A percentile compares a stretch with the other conserved stretches of the same genome.
Conservation (phyloP, 345 rosid genomes). For the Brassica cretica region DNA sequence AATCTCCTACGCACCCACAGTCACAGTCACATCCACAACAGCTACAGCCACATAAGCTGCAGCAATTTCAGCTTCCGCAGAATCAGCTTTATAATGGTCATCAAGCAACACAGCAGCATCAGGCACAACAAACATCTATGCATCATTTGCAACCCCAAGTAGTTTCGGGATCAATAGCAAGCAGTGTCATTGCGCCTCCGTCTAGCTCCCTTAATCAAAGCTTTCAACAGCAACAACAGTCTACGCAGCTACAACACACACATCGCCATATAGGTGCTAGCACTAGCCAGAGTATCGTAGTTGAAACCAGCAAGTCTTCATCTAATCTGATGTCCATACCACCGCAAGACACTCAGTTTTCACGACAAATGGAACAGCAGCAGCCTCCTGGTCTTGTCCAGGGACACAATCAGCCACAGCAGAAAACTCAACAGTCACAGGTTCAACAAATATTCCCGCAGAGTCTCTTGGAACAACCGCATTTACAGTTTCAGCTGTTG, state of each 20-base stretch:
- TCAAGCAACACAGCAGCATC: slow-evolving; percentile 31
- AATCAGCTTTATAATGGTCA: slow-evolving; percentile 39
- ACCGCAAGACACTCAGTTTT: slow-evolving; percentile 62
- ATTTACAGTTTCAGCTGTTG: slow-evolving; percentile 71
- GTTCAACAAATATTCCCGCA: slow-evolving; percentile 62
- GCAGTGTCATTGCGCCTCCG: slow-evolving; percentile 30
- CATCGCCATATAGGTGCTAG: slow-evolving; percentile 30
- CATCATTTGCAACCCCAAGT: slow-evolving; percentile 42
- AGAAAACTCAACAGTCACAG: slow-evolving; percentile 60
- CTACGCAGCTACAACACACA: slow-evolving; percentile 32
- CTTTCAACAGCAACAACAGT: slow-evolving; percentile 40
- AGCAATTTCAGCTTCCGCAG: slow-evolving; percentile 49
- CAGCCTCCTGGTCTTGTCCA: slow-evolving; percentile 53
- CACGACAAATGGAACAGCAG: slow-evolving; percentile 67
- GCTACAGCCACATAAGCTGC: slow-evolving; percentile 30
- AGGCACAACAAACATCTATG: slow-evolving; percentile 31
- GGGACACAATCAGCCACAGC: slow-evolving; percentile 73
- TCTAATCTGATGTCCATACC: slow-evolving; percentile 57
- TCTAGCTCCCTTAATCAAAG: slow-evolving; percentile 29
- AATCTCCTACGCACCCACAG: slow-evolving; percentile 36
- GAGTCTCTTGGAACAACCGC: slow-evolving; percentile 73
- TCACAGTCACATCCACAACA: slow-evolving; percentile 44
- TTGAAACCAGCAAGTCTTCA: slow-evolving; percentile 48
- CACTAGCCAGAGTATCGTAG: slow-evolving; percentile 40
- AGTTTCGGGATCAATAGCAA: slow-evolving; percentile 35